Evolutionary conservation across 2,329 filamentous ascomycete species (phyloP).

Genomic region (Talaromyces verruculosus): DNA sequence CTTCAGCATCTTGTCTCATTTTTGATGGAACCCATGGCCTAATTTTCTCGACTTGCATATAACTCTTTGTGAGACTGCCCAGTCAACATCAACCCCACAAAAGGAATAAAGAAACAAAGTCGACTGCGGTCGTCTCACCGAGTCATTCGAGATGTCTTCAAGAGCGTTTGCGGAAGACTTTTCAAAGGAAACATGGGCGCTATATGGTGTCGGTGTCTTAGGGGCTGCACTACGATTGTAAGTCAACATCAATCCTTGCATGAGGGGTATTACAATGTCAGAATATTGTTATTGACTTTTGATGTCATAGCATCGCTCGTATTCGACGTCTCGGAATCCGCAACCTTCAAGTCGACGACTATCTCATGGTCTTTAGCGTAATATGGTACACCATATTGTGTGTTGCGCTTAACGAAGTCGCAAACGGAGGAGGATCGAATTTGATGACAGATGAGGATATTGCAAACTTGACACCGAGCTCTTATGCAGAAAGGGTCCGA

Average conservation of each 20-base stretch:
- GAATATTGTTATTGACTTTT: background rate
- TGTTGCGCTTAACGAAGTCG: conserved; percentile 55
- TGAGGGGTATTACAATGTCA: background rate
- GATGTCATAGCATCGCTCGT: conserved; percentile 35
- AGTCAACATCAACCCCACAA: background rate
- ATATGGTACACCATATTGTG: conserved; percentile 59
- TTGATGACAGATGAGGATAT: conserved; percentile 55
- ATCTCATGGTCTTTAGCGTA: conserved; percentile 55
- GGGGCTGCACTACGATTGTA: conserved; percentile 41
- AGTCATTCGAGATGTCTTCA: conserved; percentile 1
- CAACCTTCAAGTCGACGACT: conserved; percentile 57
- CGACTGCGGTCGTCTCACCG: background rate
- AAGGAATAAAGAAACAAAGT: background rate
- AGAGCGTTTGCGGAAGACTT: conserved; percentile 33
- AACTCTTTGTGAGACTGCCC: background rate
- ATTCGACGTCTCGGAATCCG: conserved; percentile 47
- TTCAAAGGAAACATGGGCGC: conserved; percentile 42
- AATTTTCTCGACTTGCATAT: background rate
- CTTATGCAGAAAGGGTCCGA: conserved; percentile 44
- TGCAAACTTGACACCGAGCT: conserved; percentile 47
- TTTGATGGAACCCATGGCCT: background rate
- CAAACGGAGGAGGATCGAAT: conserved; percentile 59
- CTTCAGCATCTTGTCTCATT: background rate
- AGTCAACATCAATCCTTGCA: conserved; percentile 30
- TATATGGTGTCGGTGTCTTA: conserved; percentile 43